Evolutionary conservation across 345 rosid genomes (phyloP).

Genomic region (Eucalyptus curtisii): DNA sequence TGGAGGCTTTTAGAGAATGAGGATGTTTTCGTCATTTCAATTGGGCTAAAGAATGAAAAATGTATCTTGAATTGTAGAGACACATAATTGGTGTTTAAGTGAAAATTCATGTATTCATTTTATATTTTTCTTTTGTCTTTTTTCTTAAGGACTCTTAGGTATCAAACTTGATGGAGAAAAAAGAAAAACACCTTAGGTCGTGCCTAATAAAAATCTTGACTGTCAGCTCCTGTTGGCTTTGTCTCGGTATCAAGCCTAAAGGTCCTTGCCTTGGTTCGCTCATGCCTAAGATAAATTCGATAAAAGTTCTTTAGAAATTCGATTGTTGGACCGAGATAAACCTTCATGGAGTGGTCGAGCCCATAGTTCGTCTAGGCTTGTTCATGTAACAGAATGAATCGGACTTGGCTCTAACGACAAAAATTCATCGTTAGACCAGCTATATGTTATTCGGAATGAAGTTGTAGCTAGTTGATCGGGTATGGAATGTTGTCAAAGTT

Average conservation of each 20-base stretch:
- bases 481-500: not conserved
- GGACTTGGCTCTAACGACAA: not conserved
- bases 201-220: not conserved
- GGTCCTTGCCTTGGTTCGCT: not conserved
- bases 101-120: not conserved
- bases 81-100: not conserved
- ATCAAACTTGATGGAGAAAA: accelerated
- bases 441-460: not conserved
- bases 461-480: not conserved
- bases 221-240: not conserved
- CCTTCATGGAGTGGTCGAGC: not conserved
- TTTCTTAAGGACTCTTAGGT: not conserved
- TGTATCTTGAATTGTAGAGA: not conserved
- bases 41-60: not conserved
- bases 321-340: not conserved
- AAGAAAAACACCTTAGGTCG: not conserved
- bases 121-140: not conserved
- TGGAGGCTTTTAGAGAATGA: not conserved
- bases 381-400: not conserved
- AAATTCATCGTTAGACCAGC: not conserved
- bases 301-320: not conserved
- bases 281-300: not conserved
- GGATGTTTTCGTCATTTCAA: not conserved
- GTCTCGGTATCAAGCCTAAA: not conserved
- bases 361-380: not conserved